Evolutionary conservation across 2,329 filamentous ascomycete genomes (phyloP), one percentile per base, ranked within the genome.

Genomic region (Verticillium alfalfae): DNA sequence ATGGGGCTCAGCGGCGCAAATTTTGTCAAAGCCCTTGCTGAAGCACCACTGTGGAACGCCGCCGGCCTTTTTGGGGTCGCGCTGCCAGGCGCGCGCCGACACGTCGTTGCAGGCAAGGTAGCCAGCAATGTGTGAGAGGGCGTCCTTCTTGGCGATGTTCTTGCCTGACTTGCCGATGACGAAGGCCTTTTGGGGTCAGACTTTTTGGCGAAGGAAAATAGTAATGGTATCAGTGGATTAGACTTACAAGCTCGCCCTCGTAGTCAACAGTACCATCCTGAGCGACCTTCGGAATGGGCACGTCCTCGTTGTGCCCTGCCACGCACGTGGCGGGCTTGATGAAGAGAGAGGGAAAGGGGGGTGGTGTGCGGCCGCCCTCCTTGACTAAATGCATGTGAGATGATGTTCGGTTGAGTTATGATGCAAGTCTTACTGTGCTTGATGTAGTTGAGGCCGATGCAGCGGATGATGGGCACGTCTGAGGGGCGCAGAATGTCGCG

Each of bases 1-100:
- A 83, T 71, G 1, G 82, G 82, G 0, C 83, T 80, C 66, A 85
- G 78, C 0, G 83, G 83, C 31, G 81, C 84, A 63, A 81, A 85
- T 5, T 80, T 80, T 83, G 69, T 86, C 82, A 6, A 79, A 76
- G 0, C 78, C 81, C 69, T 85, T 85, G 59, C 82, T 82, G 62
- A 86, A 80, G 64, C 80, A 85, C 71, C 83, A 86, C 62, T 87
- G 84, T 0, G 73, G 73, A 5, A 74, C 72, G 2, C 70, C 68
- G 6, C 74, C 74, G 2, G 72, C 75, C 39, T 72, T 73, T 8
- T 68, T 71, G 2, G 84, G 82, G 57, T 86, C 82, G 34, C 81
- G 70, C 68, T 86, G 84, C 65, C 77, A 75, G 54, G 81, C 80
- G 12, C 84, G 71, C 0, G 82, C 81, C 0, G 83, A 84, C n/a